Evolutionary conservation across 495 filamentous ascomycete genomes (phyloP).

Genomic region (Peziza echinospora): DNA sequence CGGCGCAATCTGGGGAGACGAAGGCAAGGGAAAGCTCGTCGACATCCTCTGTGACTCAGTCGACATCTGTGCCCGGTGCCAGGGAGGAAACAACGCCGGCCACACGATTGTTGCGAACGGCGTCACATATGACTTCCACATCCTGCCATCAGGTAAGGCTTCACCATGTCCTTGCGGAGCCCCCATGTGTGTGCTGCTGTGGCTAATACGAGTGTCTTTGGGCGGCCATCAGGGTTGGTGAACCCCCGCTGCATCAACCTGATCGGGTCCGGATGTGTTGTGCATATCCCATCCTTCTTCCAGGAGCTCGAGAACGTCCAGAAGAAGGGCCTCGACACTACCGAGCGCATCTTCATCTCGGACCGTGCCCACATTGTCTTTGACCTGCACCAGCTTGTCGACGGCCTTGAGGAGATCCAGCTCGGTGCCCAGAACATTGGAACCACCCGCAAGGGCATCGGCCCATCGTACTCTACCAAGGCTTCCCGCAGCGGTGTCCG

Average conservation of each 20-base stretch:
- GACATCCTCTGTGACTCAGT: conserved; percentile 39
- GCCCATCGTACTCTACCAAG: conserved; percentile 67
- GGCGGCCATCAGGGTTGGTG: conserved; percentile 44
- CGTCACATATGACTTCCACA: conserved; percentile 49
- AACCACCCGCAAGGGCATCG: conserved; percentile 44
- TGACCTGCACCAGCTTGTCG: conserved; percentile 60
- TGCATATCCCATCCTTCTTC: conserved; percentile 76
- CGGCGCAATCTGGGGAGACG: conserved; percentile 48
- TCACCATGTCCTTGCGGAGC: not conserved
- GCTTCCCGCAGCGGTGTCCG: conserved; percentile 52
- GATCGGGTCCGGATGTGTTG: conserved; percentile 65
- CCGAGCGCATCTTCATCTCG: conserved; percentile 50
- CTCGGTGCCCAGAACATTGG: conserved; percentile 38
- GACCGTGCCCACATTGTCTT: conserved; percentile 70
- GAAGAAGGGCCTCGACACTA: conserved; percentile 46
- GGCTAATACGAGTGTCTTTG: conserved; percentile 3
- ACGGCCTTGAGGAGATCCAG: conserved; percentile 60
- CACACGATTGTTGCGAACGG: conserved; percentile 38
- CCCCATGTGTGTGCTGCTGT: not conserved
- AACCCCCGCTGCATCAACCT: conserved; percentile 59
- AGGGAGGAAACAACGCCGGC: conserved; percentile 47
- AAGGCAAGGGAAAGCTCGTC: conserved; percentile 55
- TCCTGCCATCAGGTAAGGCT: conserved; percentile 31
- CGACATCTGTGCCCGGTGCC: conserved; percentile 38
- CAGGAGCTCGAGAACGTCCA: conserved; percentile 54